These are phyloP conservation scores for Boletus edulis DNA, from an alignment of 768 basidiomycete genomes.

Conservation along the genomic window DNA sequence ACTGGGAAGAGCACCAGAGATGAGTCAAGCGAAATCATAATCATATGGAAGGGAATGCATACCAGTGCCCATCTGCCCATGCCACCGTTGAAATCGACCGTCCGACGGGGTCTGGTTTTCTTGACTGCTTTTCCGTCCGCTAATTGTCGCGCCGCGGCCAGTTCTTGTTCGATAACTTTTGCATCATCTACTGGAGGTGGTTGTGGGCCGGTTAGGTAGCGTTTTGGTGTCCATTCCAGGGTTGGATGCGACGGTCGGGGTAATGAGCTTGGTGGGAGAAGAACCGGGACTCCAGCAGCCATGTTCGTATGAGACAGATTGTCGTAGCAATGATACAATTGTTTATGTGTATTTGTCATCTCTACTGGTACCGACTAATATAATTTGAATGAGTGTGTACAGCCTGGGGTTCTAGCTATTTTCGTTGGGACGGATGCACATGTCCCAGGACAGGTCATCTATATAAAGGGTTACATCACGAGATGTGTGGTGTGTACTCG, in stretches of 20 bases:
- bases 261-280: constrained; percentile 48
- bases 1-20: constrained; percentile 36
- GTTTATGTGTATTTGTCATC: neutral
- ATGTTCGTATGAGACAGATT: neutral
- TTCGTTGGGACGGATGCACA: too few species aligned
- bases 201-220: constrained; percentile 62
- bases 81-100: constrained; percentile 92
- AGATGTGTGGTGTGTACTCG: too few species aligned
- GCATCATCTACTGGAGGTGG: constrained; percentile 80
- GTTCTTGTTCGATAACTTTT: constrained; percentile 73
- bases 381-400: too few species aligned
- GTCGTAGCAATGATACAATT: neutral
- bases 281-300: constrained; percentile 43
- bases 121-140: constrained; percentile 82
- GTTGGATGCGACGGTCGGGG: constrained; percentile 39
- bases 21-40: neutral
- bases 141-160: constrained; percentile 67
- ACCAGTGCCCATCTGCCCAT: constrained; percentile 87
- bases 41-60: constrained; percentile 26
- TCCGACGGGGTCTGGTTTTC: constrained; percentile 89
- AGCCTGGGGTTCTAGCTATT: too few species aligned
- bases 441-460: too few species aligned
- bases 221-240: constrained; percentile 74
- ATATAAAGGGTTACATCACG: too few species aligned
- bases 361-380: too few species aligned